Evolutionary conservation across 108 stramenopile genomes (phyloP).

Genomic region (Skeletonema marinoi): DNA sequence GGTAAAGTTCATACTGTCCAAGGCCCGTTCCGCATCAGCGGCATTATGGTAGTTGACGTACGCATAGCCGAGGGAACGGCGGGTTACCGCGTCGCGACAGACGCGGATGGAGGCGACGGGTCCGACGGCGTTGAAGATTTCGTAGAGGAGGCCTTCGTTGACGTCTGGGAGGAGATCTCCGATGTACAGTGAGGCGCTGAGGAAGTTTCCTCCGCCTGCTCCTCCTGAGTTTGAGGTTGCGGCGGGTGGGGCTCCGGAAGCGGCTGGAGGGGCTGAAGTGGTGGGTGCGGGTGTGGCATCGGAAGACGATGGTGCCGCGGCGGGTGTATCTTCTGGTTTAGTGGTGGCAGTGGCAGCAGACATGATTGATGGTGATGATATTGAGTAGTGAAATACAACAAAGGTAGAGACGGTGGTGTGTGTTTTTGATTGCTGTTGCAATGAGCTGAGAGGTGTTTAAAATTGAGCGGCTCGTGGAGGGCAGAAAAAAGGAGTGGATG

Average conservation of each 20-base stretch:
- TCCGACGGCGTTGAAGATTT: constrained; percentile 96
- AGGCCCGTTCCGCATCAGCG: constrained; percentile 95
- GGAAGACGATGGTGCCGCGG: background rate
- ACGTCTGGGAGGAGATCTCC: constrained; percentile 97
- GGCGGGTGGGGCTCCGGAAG: background rate
- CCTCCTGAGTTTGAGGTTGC: background rate
- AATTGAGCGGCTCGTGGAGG: no score
- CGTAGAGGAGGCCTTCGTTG: constrained; percentile 92
- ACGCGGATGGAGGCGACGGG: constrained; percentile 99
- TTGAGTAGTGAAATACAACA: background rate
- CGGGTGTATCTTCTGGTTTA: constrained; percentile 25
- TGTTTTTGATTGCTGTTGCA: no score
- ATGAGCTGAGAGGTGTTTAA: no score
- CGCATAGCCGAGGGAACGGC: constrained; percentile 97
- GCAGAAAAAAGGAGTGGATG: no score
- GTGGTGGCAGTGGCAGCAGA: constrained; percentile 3
- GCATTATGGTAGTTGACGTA: constrained; percentile 99
- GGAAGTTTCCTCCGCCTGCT: constrained; percentile 55
- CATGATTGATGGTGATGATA: background rate
- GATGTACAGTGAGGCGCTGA: constrained; percentile 97
- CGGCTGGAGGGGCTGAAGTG: background rate
- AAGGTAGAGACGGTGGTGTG: background rate
- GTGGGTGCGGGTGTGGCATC: constrained; percentile 9
- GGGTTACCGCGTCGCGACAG: constrained; percentile 98
- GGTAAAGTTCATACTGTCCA: constrained; percentile 99